Conservation (phyloP, 140 eudicot species). For the Bidens hawaiensis region DNA sequence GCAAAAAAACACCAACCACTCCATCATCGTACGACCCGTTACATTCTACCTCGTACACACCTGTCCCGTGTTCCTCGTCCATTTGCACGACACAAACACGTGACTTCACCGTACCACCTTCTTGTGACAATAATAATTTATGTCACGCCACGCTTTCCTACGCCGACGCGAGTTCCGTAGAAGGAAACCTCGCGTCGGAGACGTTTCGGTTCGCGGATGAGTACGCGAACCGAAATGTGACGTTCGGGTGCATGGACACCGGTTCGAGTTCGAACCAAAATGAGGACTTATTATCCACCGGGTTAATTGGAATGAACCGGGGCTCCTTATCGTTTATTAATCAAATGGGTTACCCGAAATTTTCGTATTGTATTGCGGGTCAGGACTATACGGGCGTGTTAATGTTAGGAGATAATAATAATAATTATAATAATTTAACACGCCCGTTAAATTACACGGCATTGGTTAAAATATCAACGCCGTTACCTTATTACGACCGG, state of each 20-base stretch:
- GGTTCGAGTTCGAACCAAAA: conserved; percentile 43
- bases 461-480: conserved; percentile 50
- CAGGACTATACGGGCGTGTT: conserved; percentile 65
- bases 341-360: conserved; percentile 67
- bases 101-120: conserved; percentile 69
- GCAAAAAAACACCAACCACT: conserved; percentile 49
- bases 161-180: conserved; percentile 80
- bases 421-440: too few relatives aligned
- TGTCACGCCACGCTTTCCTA: conserved; percentile 72
- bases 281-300: conserved; percentile 57
- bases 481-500: conserved; percentile 68
- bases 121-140: conserved; percentile 73
- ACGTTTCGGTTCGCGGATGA: conserved; percentile 40
- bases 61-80: conserved; percentile 54
- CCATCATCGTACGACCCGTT: conserved; percentile 42
- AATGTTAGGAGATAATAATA: conserved; percentile 48
- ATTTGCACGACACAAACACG: conserved; percentile 62
- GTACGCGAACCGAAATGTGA: conserved; percentile 44
- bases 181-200: conserved; percentile 74
- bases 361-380: conserved; percentile 85
- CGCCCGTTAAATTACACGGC: conserved; percentile 68
- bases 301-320: conserved; percentile 79
- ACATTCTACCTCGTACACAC: conserved; percentile 54
- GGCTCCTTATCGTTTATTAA: conserved; percentile 74
- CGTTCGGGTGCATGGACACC: conserved; percentile 85